phyloP scores from a whole-genome alignment of 768 basidiomycete species.

The Leucosporidium scottii region DNA sequence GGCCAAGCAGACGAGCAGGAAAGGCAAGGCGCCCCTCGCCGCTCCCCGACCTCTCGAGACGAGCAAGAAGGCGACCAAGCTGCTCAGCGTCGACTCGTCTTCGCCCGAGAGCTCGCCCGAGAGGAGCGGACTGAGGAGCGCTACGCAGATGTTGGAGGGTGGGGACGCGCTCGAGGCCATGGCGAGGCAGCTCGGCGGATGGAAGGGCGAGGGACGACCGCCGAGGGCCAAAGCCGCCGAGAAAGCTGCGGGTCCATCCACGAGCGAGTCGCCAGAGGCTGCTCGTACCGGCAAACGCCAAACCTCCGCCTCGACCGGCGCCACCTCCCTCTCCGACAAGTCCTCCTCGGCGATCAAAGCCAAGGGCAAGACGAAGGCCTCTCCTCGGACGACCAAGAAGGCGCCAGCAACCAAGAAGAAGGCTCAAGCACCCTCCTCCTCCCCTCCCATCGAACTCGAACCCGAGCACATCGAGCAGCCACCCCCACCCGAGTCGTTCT shows the following conservation, averaged over 20 bases:
- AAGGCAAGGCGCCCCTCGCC: background rate
- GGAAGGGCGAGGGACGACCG: background rate
- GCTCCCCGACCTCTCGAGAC: constrained; percentile 1
- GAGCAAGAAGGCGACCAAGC: background rate
- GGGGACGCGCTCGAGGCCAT: no score
- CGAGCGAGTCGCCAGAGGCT: background rate
- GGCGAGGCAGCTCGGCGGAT: no score
- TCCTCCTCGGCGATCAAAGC: background rate
- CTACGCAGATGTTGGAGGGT: no score
- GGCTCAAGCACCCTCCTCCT: no score
- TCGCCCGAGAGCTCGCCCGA: background rate
- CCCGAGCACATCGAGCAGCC: no score
- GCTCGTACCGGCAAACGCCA: background rate
- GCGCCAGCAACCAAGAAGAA: no score
- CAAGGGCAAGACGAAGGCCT: background rate
- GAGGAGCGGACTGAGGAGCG: no score
- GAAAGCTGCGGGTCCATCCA: background rate
- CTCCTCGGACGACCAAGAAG: background rate
- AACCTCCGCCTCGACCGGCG: background rate
- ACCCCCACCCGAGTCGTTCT: background rate
- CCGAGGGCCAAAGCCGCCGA: background rate
- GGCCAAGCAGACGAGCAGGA: no score
- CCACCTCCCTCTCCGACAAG: background rate
- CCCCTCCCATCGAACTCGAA: no score
- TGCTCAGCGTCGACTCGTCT: constrained; percentile 1